A percentile compares a stretch with the other conserved stretches of the same genome.
Evolutionary conservation across 192 early-diverging fungal genomes (phyloP).

Genomic region (Podila verticillata): DNA sequence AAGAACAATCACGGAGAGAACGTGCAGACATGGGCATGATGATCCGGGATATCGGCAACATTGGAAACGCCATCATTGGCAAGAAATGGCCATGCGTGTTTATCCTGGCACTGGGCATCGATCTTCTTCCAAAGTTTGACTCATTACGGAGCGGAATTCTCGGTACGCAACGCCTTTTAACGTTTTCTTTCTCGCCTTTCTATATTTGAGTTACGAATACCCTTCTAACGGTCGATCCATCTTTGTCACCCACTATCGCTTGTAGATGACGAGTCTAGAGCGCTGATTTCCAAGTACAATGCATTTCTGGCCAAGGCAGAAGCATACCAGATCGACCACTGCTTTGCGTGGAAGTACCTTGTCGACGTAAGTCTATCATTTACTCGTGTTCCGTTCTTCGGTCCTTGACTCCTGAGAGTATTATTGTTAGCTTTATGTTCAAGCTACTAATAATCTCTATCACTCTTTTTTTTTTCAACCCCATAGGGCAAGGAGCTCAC

Average conservation of each 20-base stretch:
- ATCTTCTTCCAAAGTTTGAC: conserved; percentile 52
- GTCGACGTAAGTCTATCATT: conserved; percentile 53
- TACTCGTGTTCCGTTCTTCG: conserved; percentile 22
- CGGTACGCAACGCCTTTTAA: conserved; percentile 6
- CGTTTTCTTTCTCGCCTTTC: neutral
- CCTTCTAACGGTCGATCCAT: neutral
- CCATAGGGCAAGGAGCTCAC: conserved; percentile 74
- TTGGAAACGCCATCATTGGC: conserved; percentile 56
- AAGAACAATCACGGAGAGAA: conserved; percentile 9
- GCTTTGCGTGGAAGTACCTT: conserved; percentile 58
- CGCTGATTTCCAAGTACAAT: conserved; percentile 33
- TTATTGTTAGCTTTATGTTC: too few relatives aligned
- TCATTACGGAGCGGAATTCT: conserved; percentile 14
- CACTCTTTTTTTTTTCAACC: conserved; percentile 1
- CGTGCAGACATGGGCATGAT: conserved; percentile 60
- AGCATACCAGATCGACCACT: conserved; percentile 53
- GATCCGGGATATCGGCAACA: conserved; percentile 65
- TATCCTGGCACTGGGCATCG: conserved; percentile 58
- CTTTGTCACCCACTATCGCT: neutral
- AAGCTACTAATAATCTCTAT: too few relatives aligned
- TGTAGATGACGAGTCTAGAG: conserved; percentile 10
- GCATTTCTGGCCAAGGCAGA: conserved; percentile 37
- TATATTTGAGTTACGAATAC: neutral
- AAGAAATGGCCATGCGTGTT: conserved; percentile 63
- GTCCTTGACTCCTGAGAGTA: neutral